Base-by-base conservation (phyloP, 2,329 filamentous ascomycete genomes). In the Colletotrichum sp. region DNA sequence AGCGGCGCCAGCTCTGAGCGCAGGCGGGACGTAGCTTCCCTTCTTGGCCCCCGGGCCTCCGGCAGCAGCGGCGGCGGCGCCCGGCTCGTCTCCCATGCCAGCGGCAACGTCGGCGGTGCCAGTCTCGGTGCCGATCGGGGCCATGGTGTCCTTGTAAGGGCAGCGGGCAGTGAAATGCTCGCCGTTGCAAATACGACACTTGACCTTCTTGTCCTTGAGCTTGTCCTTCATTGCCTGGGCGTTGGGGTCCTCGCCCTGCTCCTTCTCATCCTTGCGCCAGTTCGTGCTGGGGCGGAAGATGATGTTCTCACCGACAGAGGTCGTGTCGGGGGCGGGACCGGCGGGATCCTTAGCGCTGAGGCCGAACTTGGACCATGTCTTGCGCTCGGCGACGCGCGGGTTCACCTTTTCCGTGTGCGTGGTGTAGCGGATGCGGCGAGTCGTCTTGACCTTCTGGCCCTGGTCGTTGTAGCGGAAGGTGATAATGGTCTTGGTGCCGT, bases 81-180 rank as follows among this genome's bases (percentile, higher is more conserved):
- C 81, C 18, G 81, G 77, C 66, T 90, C 88, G 79, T 90, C 88
- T 78, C 84, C 85, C 85, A 89, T 84, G 70, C 88, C 89, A 63
- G 88, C 89, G 38, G 88, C 90, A 33, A 87, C 86, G 76, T 93
- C 91, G 75, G 85, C 89, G 36, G 82, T 82, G 61, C 82, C 83
- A 70, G 85, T 87, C 83, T 92, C 91, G 31, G 64, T 47, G 78
- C 92, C 92, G 75, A 96, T 91, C 47, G 94, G 97, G 43, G 96
- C 95, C 95, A 99, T 98, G 80, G 96, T 99, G 84, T 98, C 97
- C 90, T 98, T 99, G 93, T 98, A 99, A 43, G 97, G 97, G 92
- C 97, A 99, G 84, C 97, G 93, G 78, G 96, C 96, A 55, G 97
- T 99, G 90, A 98, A 99, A 92, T 99, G 97, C 89, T 99, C 97